Evolutionary conservation across 768 basidiomycete genomes (phyloP).

Genomic region (Neoboletus magnificus): DNA sequence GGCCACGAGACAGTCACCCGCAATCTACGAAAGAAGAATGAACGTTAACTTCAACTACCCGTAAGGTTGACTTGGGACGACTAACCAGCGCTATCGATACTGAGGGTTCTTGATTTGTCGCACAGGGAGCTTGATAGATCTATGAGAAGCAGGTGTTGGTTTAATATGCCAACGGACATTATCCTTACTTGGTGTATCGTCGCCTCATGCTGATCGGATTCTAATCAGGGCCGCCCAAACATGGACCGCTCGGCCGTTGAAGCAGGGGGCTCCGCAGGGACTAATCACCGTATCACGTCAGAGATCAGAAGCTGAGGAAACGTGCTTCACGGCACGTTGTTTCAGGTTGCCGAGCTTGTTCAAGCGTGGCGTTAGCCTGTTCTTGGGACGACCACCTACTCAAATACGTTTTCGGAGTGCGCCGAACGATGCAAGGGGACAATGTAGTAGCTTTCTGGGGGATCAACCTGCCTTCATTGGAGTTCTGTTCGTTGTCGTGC

Average conservation of each 20-base stretch:
- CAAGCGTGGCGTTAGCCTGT: neutral
- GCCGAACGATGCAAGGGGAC: too few species aligned
- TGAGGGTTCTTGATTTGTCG: conserved; percentile 1
- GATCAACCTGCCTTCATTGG: neutral
- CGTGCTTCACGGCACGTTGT: neutral
- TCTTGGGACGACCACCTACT: neutral
- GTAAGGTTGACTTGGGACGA: neutral
- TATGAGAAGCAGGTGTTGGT: neutral
- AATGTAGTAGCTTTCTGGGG: neutral
- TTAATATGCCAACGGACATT: neutral
- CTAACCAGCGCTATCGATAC: conserved; percentile 5
- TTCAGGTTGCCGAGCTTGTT: neutral
- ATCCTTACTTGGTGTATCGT: neutral
- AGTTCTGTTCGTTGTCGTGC: neutral
- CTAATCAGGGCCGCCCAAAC: conserved; percentile 8
- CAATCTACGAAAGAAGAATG: neutral
- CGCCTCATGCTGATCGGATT: neutral
- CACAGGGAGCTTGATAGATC: neutral
- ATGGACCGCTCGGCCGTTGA: neutral
- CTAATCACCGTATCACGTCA: neutral
- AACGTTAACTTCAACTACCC: neutral
- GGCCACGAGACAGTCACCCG: conserved; percentile 1
- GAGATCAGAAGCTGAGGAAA: neutral
- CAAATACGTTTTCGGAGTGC: neutral
- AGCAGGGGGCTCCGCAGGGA: neutral